Evolutionary conservation across 73 alveolate genomes (phyloP).

Genomic region (Paramecium sexaurelia): DNA sequence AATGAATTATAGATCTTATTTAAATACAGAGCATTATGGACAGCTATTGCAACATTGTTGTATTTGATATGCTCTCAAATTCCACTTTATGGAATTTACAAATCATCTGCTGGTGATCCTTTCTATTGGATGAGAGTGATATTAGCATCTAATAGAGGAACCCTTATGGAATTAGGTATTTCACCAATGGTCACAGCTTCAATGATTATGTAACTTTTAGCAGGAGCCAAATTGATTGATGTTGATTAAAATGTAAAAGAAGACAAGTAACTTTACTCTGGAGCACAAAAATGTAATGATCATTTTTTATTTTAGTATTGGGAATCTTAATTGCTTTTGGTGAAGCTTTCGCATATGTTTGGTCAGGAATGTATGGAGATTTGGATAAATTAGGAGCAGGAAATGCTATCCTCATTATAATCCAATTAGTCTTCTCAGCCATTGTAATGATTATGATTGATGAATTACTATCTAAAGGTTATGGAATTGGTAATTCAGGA

Average conservation of each 20-base stretch:
- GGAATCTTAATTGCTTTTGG: conserved; percentile 80
- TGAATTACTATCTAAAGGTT: conserved; percentile 94
- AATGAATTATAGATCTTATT: conserved; percentile 56
- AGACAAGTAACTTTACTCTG: conserved; percentile 96
- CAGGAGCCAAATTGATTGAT: conserved; percentile 98
- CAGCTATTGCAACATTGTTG: conserved; percentile 97
- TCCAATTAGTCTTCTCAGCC: conserved; percentile 98
- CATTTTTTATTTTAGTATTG: neutral
- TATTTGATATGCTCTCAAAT: conserved; percentile 99
- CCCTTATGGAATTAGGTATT: conserved; percentile 99
- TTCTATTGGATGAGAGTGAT: conserved; percentile 99
- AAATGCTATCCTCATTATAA: conserved; percentile 94
- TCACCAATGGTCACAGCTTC: conserved; percentile 99
- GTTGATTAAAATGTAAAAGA: conserved; percentile 97
- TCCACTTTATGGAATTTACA: conserved; percentile 98
- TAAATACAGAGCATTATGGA: conserved; percentile 97
- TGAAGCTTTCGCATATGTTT: conserved; percentile 99
- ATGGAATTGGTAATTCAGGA: conserved; percentile 99
- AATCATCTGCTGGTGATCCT: conserved; percentile 96
- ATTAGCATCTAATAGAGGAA: conserved; percentile 99
- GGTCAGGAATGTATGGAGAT: conserved; percentile 99
- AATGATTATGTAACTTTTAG: conserved; percentile 99
- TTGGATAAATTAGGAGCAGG: conserved; percentile 94
- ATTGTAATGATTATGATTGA: conserved; percentile 96
- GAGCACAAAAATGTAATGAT: conserved; percentile 86